These are phyloP conservation scores for Hypoxylon sp. DNA, from an alignment of 2,329 filamentous ascomycete species.

Conservation along the genomic window DNA sequence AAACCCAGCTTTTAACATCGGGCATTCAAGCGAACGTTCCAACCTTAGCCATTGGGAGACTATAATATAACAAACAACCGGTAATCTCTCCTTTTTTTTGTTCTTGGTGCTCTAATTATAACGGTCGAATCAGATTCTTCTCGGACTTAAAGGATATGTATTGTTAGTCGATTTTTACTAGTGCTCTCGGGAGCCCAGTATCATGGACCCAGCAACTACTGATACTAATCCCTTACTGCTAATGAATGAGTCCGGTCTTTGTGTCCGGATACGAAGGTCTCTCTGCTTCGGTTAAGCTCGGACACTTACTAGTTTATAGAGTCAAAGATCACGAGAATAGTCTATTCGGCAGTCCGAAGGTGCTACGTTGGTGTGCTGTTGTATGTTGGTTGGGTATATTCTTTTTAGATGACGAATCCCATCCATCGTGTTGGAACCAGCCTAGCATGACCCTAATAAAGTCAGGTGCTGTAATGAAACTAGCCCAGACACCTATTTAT, in stretches of 20 bases:
- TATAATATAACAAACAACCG: too few species aligned
- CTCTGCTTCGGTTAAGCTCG: background rate
- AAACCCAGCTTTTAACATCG: too few species aligned
- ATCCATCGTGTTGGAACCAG: background rate
- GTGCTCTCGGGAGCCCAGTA: too few species aligned
- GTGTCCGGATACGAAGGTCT: background rate
- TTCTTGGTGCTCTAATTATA: background rate
- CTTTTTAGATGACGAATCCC: background rate
- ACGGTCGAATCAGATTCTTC: background rate
- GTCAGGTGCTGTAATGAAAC: background rate
- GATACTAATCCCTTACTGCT: background rate
- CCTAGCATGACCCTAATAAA: background rate
- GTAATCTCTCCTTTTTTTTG: too few species aligned
- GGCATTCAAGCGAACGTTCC: too few species aligned
- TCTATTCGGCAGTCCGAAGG: background rate
- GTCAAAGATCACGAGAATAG: background rate
- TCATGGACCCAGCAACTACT: background rate
- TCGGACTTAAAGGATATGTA: background rate
- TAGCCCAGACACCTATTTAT: background rate
- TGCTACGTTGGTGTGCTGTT: background rate
- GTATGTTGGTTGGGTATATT: background rate
- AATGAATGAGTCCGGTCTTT: background rate
- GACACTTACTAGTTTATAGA: background rate
- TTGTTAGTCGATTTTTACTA: background rate
- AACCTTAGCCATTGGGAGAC: too few species aligned